Evolutionary conservation across 176 grass and related monocot species (phyloP).

Genomic region (Hordeum marinum): DNA sequence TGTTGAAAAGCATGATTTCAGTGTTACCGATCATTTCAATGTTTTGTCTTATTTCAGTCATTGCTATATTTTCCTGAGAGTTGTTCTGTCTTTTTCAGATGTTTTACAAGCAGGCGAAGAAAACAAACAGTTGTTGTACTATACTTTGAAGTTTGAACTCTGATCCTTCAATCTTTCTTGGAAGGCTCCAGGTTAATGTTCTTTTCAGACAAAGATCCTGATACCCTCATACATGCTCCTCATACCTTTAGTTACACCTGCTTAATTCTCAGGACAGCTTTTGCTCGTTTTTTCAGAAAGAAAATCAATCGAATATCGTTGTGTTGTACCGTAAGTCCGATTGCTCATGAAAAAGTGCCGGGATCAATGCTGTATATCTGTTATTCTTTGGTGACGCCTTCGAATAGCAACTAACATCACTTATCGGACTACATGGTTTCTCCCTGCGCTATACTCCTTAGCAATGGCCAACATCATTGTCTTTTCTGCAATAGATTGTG

Average conservation of each 20-base stretch:
- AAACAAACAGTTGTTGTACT: conserved; percentile 92
- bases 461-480: neutral
- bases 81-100: conserved; percentile 52
- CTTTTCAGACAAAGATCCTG: neutral
- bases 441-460: neutral
- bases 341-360: neutral
- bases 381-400: conserved; percentile 29
- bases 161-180: conserved; percentile 1
- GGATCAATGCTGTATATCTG: neutral
- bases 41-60: neutral
- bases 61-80: neutral
- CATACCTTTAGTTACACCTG: neutral
- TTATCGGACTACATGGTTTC: neutral
- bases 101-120: conserved; percentile 99
- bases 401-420: conserved; percentile 19
- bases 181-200: conserved; percentile 27
- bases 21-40: neutral
- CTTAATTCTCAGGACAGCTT: conserved; percentile 15
- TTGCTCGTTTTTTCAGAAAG: neutral
- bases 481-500: neutral
- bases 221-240: neutral
- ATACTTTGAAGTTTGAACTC: conserved; percentile 68
- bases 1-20: neutral
- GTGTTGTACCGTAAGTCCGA: conserved; percentile 21
- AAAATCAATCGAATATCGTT: conserved; percentile 10